Base-by-base conservation (phyloP, 495 filamentous ascomycete species). In the Aspergillus campestris region DNA sequence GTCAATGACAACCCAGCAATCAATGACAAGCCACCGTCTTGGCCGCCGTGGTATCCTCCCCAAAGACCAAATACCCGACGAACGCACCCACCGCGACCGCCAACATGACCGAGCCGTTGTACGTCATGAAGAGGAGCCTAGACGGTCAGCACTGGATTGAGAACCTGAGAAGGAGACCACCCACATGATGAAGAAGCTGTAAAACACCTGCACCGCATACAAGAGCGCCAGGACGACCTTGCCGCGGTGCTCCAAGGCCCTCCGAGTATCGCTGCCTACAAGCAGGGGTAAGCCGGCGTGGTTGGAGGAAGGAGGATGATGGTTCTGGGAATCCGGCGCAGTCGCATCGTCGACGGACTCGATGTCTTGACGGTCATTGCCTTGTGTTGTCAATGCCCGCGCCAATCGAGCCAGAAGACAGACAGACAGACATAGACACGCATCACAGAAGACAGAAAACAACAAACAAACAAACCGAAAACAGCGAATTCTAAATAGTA, bases 151-250 rank as follows among this genome's bases (percentile, higher is more conserved):
- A 50, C 3, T 30, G 13, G 30, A 38, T 31, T 30, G 50, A 14
- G 9, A 31, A 14, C 7, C 33, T 14, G 10, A 40, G 9, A 38
- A 33, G 38, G n/a, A 38, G 45, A 42, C 37, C 35, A 85, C 89
- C 82, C 57, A 97, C 92, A 99, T 99, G 56, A 99, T 94, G 69
- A 99, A 97, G 56, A 99, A 96, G 39, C 89, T 91, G 68, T 99
- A 99, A 59, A 96, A 99, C 44, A 90, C 91, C 75, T 99, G 92
- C 31, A 89, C 68, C 18, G 82, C 92, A 68, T 99, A 99, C 50
- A 99, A 70, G 13, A 78, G 63, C 30, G 86, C 83, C 72, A 94
- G 86, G 53, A 85, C 69, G 45, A 88, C 55, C 63, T 83, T 88
- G n/a, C 79, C 82, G 45, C 69, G 77, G 57, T 71, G 64, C 55